Base-by-base conservation (phyloP, 768 basidiomycete species). In the Trametes cinnabarina region DNA sequence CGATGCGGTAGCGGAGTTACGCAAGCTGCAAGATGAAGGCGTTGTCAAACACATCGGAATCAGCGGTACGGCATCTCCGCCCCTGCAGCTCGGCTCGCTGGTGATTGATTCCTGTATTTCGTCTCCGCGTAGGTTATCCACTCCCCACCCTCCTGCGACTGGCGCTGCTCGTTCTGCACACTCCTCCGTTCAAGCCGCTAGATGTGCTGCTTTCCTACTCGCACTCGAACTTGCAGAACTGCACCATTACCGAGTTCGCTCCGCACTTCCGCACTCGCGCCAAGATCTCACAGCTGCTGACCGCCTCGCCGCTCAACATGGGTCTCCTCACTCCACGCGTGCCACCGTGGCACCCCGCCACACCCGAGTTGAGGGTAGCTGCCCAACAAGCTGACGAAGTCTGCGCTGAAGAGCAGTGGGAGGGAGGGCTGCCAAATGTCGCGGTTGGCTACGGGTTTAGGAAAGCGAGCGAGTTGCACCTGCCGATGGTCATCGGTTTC, bases 241-340 rank as follows among this genome's bases (percentile, higher is more conserved):
- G 74, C 54, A 85, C 81, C 15, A 78, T 86, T 68, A 68, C 71
- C 39, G 71, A 76, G 10, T 92, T 85, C 68, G 77, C 79, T 25
- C 72, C 79, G 11, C 78, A 80, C 39, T 79, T 94, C 53, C 75
- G 76, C 61, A 68, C 73, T 19, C 85, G 87, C 22, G 91, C 90
- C 0, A 74, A 81, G 48, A 80, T 95, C 42, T 68, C 71, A 54
- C 88, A 90, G 54, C 76, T 95, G 26, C 51, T 93, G 49, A 76
- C 86, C 2, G 93, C 93, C 1, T 92, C 92, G 2, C 93, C 93
- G 8, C 77, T 95, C 51, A 86, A 82, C 68, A 94, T 94, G 92
- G 87, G 87, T 0, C 80, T 94, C 3, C 78, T 95, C 32, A 83
- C 84, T 0, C 71, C 76, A 3, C 69, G 68, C 0, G 77, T 80